phyloP scores from a whole-genome alignment of 108 stramenopile genomes.

The Discostella pseudostelligera region DNA sequence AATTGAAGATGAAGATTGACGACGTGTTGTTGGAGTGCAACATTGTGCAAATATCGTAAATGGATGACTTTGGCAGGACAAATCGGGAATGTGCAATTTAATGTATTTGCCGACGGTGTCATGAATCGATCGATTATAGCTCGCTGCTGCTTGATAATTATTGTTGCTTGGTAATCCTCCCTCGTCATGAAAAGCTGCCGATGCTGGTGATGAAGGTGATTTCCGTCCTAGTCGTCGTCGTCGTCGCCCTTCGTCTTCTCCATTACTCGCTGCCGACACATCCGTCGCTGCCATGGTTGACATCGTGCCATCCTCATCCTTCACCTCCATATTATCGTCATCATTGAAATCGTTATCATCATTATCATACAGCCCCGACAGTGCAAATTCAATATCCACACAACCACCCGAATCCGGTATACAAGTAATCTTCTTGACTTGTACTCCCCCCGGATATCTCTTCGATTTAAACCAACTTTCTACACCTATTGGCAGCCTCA shows the following conservation, averaged over 20 bases:
- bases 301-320: too few relatives aligned
- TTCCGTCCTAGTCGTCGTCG: too few relatives aligned
- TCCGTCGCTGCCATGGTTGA: too few relatives aligned
- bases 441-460: background rate
- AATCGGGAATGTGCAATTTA: slow-evolving; percentile 17
- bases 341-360: background rate
- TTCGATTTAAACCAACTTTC: slow-evolving; percentile 26
- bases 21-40: background rate
- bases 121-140: background rate
- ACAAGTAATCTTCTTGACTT: background rate
- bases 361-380: background rate
- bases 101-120: slow-evolving; percentile 24
- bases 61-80: slow-evolving; percentile 29
- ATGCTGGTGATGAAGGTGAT: too few relatives aligned
- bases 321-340: background rate
- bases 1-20: background rate
- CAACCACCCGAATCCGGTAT: slow-evolving; percentile 50
- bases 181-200: too few relatives aligned
- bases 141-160: background rate
- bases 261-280: too few relatives aligned
- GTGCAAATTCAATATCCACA: slow-evolving; percentile 33
- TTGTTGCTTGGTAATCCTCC: too few relatives aligned
- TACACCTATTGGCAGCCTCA: slow-evolving; percentile 38
- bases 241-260: too few relatives aligned
- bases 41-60: slow-evolving; percentile 15